Evolutionary conservation across 768 basidiomycete species (phyloP).

Genomic region (Exsudoporus frostii): DNA sequence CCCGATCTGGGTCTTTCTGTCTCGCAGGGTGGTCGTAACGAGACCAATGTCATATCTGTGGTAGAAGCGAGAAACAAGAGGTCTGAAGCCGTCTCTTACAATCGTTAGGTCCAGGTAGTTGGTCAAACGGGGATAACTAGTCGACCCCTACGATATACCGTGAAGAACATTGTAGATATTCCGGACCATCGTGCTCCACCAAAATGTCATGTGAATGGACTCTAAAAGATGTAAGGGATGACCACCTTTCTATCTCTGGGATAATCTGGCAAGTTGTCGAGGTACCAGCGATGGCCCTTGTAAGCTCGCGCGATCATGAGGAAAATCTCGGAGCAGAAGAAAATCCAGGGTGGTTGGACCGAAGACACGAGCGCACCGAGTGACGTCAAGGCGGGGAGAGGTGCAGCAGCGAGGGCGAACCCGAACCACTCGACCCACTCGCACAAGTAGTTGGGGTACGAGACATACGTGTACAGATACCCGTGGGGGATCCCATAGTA

Average conservation of each 20-base stretch:
- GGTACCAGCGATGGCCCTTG: conserved; percentile 86
- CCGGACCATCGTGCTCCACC: background rate
- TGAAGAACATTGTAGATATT: background rate
- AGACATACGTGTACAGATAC: conserved; percentile 70
- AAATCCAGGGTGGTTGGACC: conserved; percentile 72
- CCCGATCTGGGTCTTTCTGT: too few relatives aligned
- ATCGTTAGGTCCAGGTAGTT: too few relatives aligned
- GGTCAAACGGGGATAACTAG: background rate
- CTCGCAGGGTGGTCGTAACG: background rate
- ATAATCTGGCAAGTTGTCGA: conserved; percentile 72
- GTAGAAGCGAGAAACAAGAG: background rate
- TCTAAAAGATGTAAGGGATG: conserved; percentile 72
- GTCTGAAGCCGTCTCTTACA: background rate
- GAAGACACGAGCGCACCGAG: conserved; percentile 43
- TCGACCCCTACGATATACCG: background rate
- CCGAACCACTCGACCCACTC: conserved; percentile 96
- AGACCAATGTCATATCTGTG: background rate
- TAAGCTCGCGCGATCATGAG: conserved; percentile 81
- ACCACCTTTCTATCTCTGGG: conserved; percentile 73
- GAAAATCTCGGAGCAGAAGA: conserved; percentile 67
- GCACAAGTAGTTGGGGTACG: conserved; percentile 91
- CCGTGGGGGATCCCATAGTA: conserved; percentile 83
- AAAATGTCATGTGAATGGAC: background rate
- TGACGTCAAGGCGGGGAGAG: conserved; percentile 37
- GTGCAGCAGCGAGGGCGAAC: conserved; percentile 74